phyloP scores from a whole-genome alignment of 139 green algal genomes.

The Deuterostichococcus epilithicus region DNA sequence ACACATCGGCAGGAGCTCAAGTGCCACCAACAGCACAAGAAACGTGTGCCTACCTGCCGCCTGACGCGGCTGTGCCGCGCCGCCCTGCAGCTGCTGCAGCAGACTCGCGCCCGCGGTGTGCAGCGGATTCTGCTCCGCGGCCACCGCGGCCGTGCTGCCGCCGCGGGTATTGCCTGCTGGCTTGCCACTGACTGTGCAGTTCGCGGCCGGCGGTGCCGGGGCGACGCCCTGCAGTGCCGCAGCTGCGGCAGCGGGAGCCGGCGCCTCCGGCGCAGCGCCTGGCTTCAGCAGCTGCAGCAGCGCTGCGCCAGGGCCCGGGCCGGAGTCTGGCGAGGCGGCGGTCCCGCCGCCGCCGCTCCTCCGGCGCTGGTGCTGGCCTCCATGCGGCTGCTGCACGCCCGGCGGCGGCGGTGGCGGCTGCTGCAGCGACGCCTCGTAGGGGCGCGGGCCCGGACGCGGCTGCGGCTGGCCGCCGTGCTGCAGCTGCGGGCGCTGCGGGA shows the following conservation, averaged over 20 bases:
- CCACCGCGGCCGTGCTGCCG: no score
- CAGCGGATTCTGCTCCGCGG: neutral
- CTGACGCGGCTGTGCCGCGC: neutral
- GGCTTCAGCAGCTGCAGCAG: constrained; percentile 21
- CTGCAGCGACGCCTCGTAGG: neutral
- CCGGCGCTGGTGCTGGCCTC: neutral
- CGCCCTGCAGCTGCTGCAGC: constrained; percentile 7
- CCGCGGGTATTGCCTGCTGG: no score
- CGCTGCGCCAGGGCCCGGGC: neutral
- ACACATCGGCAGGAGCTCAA: no score
- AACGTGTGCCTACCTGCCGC: no score
- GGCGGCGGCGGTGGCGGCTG: neutral
- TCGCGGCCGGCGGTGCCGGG: no score
- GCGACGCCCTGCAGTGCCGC: neutral
- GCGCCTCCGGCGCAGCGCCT: neutral
- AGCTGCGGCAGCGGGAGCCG: neutral
- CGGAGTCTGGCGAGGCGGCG: neutral
- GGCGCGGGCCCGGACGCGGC: neutral
- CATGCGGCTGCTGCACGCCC: neutral
- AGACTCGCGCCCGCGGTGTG: neutral
- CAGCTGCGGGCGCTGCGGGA: no score
- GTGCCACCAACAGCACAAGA: no score
- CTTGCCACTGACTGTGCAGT: no score
- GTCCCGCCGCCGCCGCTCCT: neutral
- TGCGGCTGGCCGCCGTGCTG: constrained; percentile 28